A percentile compares a stretch with the other conserved stretches of the same genome.
Evolutionary conservation across 768 basidiomycete genomes (phyloP).

Genomic region (Galerina sulciceps): DNA sequence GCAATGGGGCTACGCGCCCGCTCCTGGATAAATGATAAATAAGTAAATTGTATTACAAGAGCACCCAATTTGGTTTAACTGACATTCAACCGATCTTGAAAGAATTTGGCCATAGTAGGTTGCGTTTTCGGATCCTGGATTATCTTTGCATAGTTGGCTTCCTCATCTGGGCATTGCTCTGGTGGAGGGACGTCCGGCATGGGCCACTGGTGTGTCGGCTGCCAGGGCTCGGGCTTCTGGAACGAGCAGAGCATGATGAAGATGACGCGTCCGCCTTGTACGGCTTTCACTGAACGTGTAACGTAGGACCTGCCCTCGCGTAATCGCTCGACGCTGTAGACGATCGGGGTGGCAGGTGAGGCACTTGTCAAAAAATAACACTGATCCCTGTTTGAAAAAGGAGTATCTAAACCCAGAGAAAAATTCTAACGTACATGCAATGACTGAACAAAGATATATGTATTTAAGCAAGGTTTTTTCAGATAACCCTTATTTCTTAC

Average conservation of each 20-base stretch:
- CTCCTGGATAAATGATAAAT: constrained; percentile 47
- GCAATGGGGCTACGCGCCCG: constrained; percentile 70
- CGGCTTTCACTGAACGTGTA: constrained; percentile 66
- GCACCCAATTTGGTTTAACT: background rate
- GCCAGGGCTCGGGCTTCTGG: constrained; percentile 79
- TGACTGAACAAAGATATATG: constrained; percentile 46
- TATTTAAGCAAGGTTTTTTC: background rate
- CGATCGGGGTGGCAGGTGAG: constrained; percentile 71
- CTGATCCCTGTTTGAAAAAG: constrained; percentile 35
- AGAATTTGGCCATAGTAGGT: constrained; percentile 37
- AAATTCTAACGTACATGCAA: constrained; percentile 58
- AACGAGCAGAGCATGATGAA: constrained; percentile 81
- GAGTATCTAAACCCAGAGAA: background rate
- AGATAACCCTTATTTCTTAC: constrained; percentile 45
- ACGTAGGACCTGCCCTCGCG: constrained; percentile 78
- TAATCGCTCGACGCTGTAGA: constrained; percentile 78
- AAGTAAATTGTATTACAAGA: background rate
- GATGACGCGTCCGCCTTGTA: constrained; percentile 52
- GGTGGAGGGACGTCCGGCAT: constrained; percentile 66
- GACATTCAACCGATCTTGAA: constrained; percentile 30
- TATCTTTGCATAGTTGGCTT: constrained; percentile 39
- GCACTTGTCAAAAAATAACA: constrained; percentile 84
- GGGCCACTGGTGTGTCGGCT: constrained; percentile 68
- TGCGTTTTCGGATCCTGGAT: constrained; percentile 37
- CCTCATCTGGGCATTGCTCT: constrained; percentile 67